A percentile compares a stretch with the other conserved stretches of the same genome.
Conservation (phyloP, 2,329 filamentous ascomycete species). For the Grosmannia huntii region DNA sequence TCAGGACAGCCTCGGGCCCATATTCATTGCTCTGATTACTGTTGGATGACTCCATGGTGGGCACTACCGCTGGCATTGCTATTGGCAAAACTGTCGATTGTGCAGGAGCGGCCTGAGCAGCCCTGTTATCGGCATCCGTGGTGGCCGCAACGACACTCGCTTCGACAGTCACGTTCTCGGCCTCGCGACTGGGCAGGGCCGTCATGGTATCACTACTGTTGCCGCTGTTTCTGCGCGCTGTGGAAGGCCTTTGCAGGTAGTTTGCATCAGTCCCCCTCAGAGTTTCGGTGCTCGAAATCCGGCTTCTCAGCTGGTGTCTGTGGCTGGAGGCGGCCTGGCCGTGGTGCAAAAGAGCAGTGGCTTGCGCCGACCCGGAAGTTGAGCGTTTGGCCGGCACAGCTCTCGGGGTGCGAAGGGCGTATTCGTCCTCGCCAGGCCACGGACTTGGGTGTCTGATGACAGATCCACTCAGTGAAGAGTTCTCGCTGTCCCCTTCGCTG, state of each 20-base stretch:
- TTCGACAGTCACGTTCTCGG: background rate
- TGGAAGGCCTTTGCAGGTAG: conserved; percentile 6
- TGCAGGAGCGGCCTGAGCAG: background rate
- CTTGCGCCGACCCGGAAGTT: background rate
- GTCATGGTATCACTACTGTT: background rate
- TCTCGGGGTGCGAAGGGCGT: conserved; percentile 6
- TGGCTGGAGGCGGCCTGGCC: background rate
- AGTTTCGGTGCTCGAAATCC: conserved; percentile 43
- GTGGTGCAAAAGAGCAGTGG: too few species aligned
- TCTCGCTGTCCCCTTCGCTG: conserved; percentile 58
- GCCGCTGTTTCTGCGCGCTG: background rate
- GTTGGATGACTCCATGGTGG: background rate
- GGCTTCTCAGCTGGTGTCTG: background rate
- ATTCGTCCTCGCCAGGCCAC: conserved; percentile 29
- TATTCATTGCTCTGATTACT: background rate
- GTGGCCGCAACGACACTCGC: background rate
- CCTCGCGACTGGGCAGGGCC: background rate
- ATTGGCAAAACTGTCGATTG: too few species aligned
- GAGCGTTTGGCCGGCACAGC: background rate
- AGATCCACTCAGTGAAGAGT: conserved; percentile 61
- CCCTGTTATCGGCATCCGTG: background rate
- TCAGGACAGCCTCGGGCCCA: background rate
- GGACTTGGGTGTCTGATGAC: conserved; percentile 33
- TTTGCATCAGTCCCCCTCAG: conserved; percentile 27
- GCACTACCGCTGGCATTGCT: background rate